Percentiles rank a stretch among this genome's conserved stretches.
phyloP scores from a whole-genome alignment of 1,284 basidiomycete species.

The Golubevia pallescens region DNA sequence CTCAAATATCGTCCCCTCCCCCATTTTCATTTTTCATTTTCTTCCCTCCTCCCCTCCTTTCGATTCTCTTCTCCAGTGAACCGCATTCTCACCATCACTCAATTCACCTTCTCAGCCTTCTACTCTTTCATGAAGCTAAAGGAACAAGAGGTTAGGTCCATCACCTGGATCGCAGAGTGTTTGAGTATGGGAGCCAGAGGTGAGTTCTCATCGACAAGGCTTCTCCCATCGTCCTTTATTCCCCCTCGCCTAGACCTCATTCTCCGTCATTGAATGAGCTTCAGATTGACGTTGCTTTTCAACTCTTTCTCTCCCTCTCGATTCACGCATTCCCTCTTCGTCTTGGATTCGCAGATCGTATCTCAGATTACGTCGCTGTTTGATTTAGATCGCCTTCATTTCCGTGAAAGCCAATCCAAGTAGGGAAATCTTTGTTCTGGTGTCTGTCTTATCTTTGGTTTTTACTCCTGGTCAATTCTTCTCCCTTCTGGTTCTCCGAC shows the following conservation, averaged over 20 bases:
- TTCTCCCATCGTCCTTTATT: no score
- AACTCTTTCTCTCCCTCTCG: not conserved
- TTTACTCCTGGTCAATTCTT: no score
- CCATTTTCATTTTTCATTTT: not conserved
- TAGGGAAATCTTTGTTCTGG: no score
- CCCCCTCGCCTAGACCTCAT: no score
- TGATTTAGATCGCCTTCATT: not conserved
- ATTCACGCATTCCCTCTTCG: not conserved
- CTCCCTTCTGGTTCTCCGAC: no score
- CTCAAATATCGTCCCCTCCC: no score
- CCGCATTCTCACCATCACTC: slow-evolving; percentile 54
- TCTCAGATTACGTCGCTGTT: slow-evolving; percentile 2
- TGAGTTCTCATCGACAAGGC: slow-evolving; percentile 5
- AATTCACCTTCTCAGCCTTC: slow-evolving; percentile 59
- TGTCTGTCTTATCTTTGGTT: no score
- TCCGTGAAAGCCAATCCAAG: no score
- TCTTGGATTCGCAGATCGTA: not conserved
- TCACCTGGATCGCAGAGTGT: slow-evolving; percentile 93
- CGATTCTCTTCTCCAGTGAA: slow-evolving; percentile 31
- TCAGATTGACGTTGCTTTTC: no score
- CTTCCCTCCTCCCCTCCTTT: not conserved
- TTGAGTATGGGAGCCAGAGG: slow-evolving; percentile 55
- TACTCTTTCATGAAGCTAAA: slow-evolving; percentile 72
- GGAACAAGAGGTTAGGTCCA: slow-evolving; percentile 96
- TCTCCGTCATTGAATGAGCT: no score